A percentile compares a stretch with the other conserved stretches of the same genome.
phyloP scores from a whole-genome alignment of 139 green algal genomes.

The Medakamo hakoo region DNA sequence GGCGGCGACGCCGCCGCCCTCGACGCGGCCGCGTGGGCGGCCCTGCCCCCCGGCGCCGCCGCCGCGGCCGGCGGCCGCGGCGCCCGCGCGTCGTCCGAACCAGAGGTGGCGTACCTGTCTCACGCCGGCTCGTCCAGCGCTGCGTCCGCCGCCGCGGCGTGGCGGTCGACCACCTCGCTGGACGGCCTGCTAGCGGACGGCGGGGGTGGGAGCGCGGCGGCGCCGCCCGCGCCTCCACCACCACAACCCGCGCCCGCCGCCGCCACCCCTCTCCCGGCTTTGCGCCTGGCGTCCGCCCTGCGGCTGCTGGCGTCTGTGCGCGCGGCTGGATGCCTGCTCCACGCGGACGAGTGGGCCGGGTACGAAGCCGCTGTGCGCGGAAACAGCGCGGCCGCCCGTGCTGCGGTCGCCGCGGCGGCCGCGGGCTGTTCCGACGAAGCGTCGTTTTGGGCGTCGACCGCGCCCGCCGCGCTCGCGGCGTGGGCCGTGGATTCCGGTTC shows the following conservation, averaged over 20 bases:
- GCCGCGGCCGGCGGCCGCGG: no score
- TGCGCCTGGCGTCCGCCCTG: constrained; percentile 1
- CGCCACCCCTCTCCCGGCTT: not conserved
- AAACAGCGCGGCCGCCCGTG: constrained; percentile 11
- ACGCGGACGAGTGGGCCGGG: constrained; percentile 25
- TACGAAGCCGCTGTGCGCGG: constrained; percentile 20
- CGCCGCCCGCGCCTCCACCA: not conserved
- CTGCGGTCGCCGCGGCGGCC: constrained; percentile 24
- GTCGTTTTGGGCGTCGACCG: not conserved
- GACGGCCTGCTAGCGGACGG: no score
- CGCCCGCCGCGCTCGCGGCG: not conserved
- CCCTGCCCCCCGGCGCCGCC: not conserved
- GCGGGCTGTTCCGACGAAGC: constrained; percentile 9
- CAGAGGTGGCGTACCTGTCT: no score
- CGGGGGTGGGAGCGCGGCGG: not conserved
- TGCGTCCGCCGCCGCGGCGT: not conserved
- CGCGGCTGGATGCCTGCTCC: constrained; percentile 26
- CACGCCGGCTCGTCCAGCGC: not conserved
- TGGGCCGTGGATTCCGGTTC: not conserved
- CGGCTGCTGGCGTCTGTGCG: constrained; percentile 11
- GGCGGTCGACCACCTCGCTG: no score
- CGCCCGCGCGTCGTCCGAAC: no score
- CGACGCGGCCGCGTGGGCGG: not conserved
- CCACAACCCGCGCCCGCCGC: no score
- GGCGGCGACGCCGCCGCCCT: not conserved